Percentiles rank a stretch among this genome's conserved stretches.
These are phyloP conservation scores for Boletus speciosus DNA, from an alignment of 768 basidiomycete species.

Conservation along the genomic window DNA sequence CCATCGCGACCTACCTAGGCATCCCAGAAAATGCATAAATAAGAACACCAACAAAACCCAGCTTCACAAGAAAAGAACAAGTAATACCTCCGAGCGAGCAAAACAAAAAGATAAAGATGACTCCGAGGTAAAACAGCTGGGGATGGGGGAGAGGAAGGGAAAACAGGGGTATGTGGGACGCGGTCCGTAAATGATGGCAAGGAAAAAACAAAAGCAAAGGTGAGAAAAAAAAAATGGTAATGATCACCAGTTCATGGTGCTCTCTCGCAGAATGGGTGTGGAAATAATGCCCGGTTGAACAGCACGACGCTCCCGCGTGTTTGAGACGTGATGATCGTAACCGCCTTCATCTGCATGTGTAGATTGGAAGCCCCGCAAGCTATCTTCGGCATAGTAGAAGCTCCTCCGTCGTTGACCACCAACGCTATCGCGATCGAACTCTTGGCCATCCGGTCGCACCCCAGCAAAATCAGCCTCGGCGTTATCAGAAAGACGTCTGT, in stretches of 20 bases:
- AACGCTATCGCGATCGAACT: constrained; percentile 74
- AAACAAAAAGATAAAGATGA: constrained; percentile 5
- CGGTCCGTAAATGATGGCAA: constrained; percentile 9
- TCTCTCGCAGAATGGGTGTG: constrained; percentile 73
- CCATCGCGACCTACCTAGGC: constrained; percentile 20
- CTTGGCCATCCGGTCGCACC: constrained; percentile 57
- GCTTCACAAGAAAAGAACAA: constrained; percentile 13
- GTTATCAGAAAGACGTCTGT: constrained; percentile 67
- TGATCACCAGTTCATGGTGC: constrained; percentile 79
- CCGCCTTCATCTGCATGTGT: constrained; percentile 35
- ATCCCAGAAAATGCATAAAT: constrained; percentile 23
- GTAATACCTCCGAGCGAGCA: constrained; percentile 1
- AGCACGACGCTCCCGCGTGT: constrained; percentile 56
- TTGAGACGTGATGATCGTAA: constrained; percentile 32
- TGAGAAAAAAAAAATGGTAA: neutral
- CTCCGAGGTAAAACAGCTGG: neutral
- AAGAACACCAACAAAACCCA: constrained; percentile 22
- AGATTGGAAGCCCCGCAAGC: constrained; percentile 57
- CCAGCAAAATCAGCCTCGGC: constrained; percentile 30
- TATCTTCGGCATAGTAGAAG: constrained; percentile 88
- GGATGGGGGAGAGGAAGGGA: neutral
- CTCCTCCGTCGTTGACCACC: constrained; percentile 71
- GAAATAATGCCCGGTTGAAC: constrained; percentile 64
- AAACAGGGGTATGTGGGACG: constrained; percentile 12
- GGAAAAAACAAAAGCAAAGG: neutral